Conservation (phyloP, 2,329 filamentous ascomycete species). For the Huntiella bhutanensis region DNA sequence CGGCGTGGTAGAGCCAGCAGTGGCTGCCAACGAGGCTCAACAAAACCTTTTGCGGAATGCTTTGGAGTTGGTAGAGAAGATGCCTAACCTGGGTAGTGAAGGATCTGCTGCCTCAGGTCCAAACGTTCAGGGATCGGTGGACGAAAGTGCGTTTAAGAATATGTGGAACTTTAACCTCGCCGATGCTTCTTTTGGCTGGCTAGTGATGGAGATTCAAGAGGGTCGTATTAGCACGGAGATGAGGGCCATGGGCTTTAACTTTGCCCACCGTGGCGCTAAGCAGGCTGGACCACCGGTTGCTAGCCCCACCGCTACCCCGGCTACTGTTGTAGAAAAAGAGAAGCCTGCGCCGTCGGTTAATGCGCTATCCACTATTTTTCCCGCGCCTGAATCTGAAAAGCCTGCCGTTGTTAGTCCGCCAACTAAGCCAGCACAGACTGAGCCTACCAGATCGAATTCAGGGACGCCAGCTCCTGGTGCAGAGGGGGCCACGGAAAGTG, state of each 20-base stretch:
- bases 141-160: conserved; percentile 98
- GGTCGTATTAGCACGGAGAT: conserved; percentile 96
- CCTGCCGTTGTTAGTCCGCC: conserved; percentile 21
- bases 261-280: conserved; percentile 84
- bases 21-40: conserved; percentile 82
- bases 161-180: conserved; percentile 99
- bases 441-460: conserved; percentile 12
- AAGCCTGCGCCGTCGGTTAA: conserved; percentile 17
- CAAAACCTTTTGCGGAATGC: conserved; percentile 83
- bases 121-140: conserved; percentile 61
- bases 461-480: conserved; percentile 31
- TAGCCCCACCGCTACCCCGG: conserved; percentile 18
- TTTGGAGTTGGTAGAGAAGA: conserved; percentile 87
- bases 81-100: conserved; percentile 85
- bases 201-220: conserved; percentile 86
- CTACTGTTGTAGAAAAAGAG: background rate
- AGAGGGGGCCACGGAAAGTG: conserved; percentile 36
- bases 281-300: conserved; percentile 24
- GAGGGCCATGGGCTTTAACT: conserved; percentile 98
- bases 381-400: conserved; percentile 13
- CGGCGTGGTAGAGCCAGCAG: conserved; percentile 83
- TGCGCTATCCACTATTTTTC: conserved; percentile 15
- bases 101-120: conserved; percentile 49
- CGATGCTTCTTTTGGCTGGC: conserved; percentile 90
- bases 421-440: conserved; percentile 20